Evolutionary conservation across 805 yeast genomes (phyloP).

Genomic region (Yarrowia yakushimensis): DNA sequence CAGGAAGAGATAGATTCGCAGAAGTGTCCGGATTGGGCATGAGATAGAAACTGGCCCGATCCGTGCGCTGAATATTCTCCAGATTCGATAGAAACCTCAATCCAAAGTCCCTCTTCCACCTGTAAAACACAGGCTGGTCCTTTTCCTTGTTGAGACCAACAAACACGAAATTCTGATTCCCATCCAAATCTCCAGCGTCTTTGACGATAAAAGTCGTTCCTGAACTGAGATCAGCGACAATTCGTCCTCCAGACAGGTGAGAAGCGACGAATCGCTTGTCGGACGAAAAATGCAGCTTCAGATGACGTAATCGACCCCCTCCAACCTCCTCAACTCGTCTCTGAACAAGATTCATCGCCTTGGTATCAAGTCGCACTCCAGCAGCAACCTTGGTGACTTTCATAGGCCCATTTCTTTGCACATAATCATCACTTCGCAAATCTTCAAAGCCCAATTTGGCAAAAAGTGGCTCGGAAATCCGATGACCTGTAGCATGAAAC

Average conservation of each 20-base stretch:
- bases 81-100: neutral
- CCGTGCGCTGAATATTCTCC: neutral
- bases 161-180: neutral
- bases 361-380: neutral
- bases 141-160: neutral
- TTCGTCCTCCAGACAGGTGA: neutral
- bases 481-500: neutral
- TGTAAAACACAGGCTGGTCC: neutral
- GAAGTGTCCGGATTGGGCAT: neutral
- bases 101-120: neutral
- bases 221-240: neutral
- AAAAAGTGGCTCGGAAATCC: neutral
- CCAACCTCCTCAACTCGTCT: neutral
- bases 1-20: neutral
- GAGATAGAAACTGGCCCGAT: neutral
- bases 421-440: neutral
- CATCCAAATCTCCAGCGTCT: neutral
- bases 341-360: neutral
- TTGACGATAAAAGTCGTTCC: neutral
- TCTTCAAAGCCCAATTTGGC: slow-evolving; percentile 3
- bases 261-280: neutral
- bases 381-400: neutral
- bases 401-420: neutral
- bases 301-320: neutral
- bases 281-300: neutral